These are phyloP conservation scores for Sporothrix dimorphospora DNA, from an alignment of 2,329 filamentous ascomycete genomes.

Conservation along the genomic window DNA sequence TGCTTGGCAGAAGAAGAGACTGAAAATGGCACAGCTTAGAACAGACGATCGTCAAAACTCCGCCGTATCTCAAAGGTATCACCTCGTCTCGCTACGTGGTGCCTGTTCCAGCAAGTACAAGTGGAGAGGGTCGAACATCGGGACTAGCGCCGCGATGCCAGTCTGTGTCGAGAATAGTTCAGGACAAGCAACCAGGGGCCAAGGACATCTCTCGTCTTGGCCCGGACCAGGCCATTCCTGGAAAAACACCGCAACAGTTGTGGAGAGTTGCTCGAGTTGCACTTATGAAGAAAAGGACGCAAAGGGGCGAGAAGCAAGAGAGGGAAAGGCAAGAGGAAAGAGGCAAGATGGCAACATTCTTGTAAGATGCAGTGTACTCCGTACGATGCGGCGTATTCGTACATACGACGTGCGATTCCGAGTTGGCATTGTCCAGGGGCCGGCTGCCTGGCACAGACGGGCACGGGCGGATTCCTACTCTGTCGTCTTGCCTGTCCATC, in stretches of 20 bases:
- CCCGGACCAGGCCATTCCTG: background rate
- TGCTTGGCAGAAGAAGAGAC: background rate
- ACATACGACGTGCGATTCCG: background rate
- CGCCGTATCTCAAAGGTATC: background rate
- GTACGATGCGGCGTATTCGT: background rate
- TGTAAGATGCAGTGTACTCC: background rate
- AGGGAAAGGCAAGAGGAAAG: background rate
- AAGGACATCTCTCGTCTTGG: background rate
- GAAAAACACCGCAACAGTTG: constrained; percentile 11
- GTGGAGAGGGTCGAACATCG: background rate
- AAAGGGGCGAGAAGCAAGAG: background rate
- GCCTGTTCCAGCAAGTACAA: constrained; percentile 2
- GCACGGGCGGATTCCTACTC: constrained; percentile 11
- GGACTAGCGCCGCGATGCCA: constrained; percentile 7
- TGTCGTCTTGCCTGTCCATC: background rate
- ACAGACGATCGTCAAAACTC: background rate
- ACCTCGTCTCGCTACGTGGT: constrained; percentile 14
- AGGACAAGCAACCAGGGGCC: background rate
- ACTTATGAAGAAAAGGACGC: background rate
- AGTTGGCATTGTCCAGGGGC: background rate
- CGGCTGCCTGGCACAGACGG: background rate
- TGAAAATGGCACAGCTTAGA: background rate
- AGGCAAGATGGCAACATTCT: background rate
- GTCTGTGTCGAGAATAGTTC: constrained; percentile 7
- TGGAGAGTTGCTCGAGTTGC: background rate